phyloP scores from a whole-genome alignment of 176 grass and related monocot species.

The Oryza punctata region DNA sequence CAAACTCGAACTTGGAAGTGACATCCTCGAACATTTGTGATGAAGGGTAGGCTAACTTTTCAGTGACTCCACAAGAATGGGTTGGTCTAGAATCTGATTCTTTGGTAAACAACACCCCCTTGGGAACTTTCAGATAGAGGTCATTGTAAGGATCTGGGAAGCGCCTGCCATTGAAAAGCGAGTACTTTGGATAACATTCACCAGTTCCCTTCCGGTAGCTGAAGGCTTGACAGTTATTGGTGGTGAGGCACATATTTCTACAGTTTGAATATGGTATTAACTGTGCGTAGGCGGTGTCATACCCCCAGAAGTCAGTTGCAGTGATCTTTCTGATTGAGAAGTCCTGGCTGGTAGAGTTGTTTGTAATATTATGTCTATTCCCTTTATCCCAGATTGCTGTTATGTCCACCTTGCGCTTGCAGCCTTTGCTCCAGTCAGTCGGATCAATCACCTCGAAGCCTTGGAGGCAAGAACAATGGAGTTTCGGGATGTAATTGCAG shows the following conservation, averaged over 20 bases:
- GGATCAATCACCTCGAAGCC: constrained; percentile 54
- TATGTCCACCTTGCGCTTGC: constrained; percentile 32
- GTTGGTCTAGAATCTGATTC: background rate
- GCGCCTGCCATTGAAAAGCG: constrained; percentile 47
- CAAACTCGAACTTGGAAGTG: constrained; percentile 27
- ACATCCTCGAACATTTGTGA: background rate
- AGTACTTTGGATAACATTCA: constrained; percentile 36
- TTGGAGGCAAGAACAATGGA: constrained; percentile 44
- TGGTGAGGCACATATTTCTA: constrained; percentile 32
- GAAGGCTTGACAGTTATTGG: constrained; percentile 49
- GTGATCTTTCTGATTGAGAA: constrained; percentile 12
- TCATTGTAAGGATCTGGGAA: constrained; percentile 23
- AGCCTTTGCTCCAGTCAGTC: constrained; percentile 59
- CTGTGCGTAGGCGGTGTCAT: background rate
- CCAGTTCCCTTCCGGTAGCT: constrained; percentile 34
- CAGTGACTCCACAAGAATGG: constrained; percentile 14
- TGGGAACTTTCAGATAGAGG: constrained; percentile 55
- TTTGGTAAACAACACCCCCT: background rate
- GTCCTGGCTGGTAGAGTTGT: background rate
- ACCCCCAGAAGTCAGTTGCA: constrained; percentile 56
- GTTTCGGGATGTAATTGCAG: constrained; percentile 36
- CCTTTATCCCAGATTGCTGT: constrained; percentile 3
- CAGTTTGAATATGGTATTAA: background rate
- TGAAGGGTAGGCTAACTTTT: constrained; percentile 8
- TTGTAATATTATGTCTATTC: background rate